Conservation (phyloP, 768 basidiomycete genomes). For the Xerocomus brunneocitrinus region DNA sequence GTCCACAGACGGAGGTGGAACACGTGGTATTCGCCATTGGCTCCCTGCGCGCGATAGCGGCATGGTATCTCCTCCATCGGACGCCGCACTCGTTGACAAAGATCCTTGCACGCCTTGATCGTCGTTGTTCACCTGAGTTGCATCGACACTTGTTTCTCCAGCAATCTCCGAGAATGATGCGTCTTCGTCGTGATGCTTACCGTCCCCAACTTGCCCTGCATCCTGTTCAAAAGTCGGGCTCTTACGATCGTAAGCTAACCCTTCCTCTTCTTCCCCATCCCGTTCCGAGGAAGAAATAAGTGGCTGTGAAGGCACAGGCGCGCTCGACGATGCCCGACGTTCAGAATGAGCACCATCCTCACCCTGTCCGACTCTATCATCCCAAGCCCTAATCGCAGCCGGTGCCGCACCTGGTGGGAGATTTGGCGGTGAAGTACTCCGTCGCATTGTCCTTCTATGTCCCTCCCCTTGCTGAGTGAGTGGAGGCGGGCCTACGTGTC, state of each 20-base stretch:
- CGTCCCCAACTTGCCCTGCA: neutral
- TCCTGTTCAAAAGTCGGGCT: conserved; percentile 6
- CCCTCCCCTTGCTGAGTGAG: conserved; percentile 12
- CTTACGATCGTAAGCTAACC: conserved; percentile 24
- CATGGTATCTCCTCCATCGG: neutral
- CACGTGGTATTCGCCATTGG: conserved; percentile 28
- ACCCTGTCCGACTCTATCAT: conserved; percentile 32
- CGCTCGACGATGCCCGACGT: conserved; percentile 30
- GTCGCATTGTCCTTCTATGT: conserved; percentile 24
- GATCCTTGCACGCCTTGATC: conserved; percentile 8
- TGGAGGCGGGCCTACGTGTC: conserved; percentile 6
- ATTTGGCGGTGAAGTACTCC: conserved; percentile 34
- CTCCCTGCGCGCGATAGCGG: conserved; percentile 16
- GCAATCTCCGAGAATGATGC: conserved; percentile 7
- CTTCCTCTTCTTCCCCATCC: conserved; percentile 28
- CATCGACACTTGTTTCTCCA: conserved; percentile 6
- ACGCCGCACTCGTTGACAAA: conserved; percentile 2
- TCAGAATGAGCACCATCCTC: conserved; percentile 29
- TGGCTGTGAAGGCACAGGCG: conserved; percentile 31
- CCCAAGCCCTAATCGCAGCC: conserved; percentile 34
- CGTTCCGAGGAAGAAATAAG: conserved; percentile 30
- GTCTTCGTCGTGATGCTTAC: conserved; percentile 16
- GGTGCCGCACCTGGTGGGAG: conserved; percentile 43
- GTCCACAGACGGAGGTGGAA: conserved; percentile 39
- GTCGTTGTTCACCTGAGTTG: neutral